Evolutionary conservation across 257 asterid genomes (phyloP).

Genomic region (Nicotiana paniculata): DNA sequence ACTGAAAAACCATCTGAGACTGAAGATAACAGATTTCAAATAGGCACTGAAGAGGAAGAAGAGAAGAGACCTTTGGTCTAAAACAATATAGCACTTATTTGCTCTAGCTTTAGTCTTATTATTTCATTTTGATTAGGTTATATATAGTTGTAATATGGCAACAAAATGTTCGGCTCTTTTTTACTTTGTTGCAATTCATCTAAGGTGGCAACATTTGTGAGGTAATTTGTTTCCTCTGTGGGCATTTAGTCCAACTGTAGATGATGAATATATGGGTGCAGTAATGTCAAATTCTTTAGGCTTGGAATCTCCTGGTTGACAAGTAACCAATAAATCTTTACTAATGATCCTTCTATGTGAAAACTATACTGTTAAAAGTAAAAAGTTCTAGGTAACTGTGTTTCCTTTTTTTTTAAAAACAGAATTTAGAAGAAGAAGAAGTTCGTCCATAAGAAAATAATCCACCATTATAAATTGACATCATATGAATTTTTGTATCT

Average conservation of each 20-base stretch:
- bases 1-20: conserved; percentile 7
- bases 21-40: conserved; percentile 27
- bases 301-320: not conserved
- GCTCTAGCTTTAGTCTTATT: not conserved
- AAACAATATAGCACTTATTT: conserved; percentile 5
- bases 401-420: not conserved
- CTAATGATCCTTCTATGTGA: not conserved
- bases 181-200: not conserved
- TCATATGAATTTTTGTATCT: not conserved
- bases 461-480: not conserved
- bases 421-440: no score
- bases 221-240: not conserved
- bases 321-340: not conserved
- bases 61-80: conserved; percentile 69
- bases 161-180: not conserved
- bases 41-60: conserved; percentile 49
- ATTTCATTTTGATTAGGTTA: not conserved
- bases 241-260: not conserved
- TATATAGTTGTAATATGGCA: not conserved
- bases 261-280: not conserved
- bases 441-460: not conserved
- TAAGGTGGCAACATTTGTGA: not conserved
- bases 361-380: not conserved
- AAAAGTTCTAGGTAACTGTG: not conserved
- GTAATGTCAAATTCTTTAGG: not conserved